A percentile compares a stretch with the other conserved stretches of the same genome.
Conservation (phyloP, 805 yeast species). For the Kodamaea lidongshanica region DNA sequence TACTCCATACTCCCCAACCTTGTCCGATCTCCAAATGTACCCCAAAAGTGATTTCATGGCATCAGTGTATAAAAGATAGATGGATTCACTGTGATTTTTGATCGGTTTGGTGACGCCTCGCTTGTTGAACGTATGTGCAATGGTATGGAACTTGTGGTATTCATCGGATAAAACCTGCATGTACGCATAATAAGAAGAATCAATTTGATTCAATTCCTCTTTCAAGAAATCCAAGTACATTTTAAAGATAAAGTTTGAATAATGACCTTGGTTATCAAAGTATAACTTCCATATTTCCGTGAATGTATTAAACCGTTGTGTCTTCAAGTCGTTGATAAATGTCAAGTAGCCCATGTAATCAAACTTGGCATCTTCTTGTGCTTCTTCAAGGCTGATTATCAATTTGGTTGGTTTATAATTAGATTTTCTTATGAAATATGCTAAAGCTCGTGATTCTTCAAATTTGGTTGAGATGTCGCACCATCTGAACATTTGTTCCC, state of each 20-base stretch:
- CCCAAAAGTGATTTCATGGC: constrained; percentile 24
- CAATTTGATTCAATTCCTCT: constrained; percentile 17
- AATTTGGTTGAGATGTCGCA: constrained; percentile 29
- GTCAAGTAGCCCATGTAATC: constrained; percentile 34
- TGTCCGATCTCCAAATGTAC: constrained; percentile 21
- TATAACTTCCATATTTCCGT: constrained; percentile 32
- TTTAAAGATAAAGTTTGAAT: constrained; percentile 20
- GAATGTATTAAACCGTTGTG: constrained; percentile 22
- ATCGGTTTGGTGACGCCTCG: constrained; percentile 6
- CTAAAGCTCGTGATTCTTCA: constrained; percentile 22
- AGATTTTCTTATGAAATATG: constrained; percentile 17
- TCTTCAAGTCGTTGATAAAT: constrained; percentile 18
- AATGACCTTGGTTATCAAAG: constrained; percentile 18
- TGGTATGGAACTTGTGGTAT: constrained; percentile 9
- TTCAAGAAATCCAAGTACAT: constrained; percentile 17
- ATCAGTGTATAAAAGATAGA: constrained; percentile 12
- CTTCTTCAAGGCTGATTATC: constrained; percentile 16
- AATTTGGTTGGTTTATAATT: constrained; percentile 12
- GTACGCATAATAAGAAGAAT: constrained; percentile 17
- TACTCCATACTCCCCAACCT: constrained; percentile 24
- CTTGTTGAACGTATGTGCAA: constrained; percentile 17
- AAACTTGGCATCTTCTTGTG: constrained; percentile 28
- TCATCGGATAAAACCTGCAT: constrained; percentile 14
- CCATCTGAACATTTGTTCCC: constrained; percentile 36
- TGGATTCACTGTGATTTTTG: constrained; percentile 7